These are phyloP conservation scores for Leptodontidium sp. DNA, from an alignment of 2,329 filamentous ascomycete species.

Conservation along the genomic window DNA sequence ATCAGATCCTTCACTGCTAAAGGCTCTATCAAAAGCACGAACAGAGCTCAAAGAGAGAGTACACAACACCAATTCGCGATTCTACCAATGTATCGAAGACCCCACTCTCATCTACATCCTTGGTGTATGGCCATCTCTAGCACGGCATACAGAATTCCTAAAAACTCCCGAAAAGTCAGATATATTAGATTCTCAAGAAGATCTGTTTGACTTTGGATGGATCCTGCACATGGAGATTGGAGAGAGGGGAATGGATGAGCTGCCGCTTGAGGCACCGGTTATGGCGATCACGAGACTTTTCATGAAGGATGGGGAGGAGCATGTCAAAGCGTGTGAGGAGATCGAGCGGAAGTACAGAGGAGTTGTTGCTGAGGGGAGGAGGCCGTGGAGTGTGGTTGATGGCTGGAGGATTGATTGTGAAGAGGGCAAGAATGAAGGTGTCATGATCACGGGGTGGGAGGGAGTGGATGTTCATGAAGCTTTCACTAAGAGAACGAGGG, in stretches of 20 bases:
- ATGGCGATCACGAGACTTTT: constrained; percentile 28
- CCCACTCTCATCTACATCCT: constrained; percentile 33
- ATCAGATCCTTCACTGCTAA: constrained; percentile 27
- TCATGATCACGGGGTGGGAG: constrained; percentile 32
- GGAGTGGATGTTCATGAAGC: constrained; percentile 22
- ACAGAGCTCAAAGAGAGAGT: constrained; percentile 20
- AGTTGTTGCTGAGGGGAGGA: constrained; percentile 11
- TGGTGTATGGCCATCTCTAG: constrained; percentile 31
- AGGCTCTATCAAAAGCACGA: constrained; percentile 26
- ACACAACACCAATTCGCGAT: constrained; percentile 30
- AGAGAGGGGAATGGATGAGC: constrained; percentile 11
- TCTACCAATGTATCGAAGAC: constrained; percentile 35
- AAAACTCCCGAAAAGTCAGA: constrained; percentile 24
- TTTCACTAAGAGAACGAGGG: constrained; percentile 24
- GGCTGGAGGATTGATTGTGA: constrained; percentile 28
- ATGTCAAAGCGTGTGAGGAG: constrained; percentile 14
- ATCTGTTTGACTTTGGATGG: constrained; percentile 33
- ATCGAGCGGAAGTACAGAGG: constrained; percentile 14
- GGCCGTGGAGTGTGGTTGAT: constrained; percentile 20
- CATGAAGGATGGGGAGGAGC: constrained; percentile 21
- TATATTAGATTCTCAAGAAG: constrained; percentile 31
- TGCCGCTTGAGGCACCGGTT: constrained; percentile 30
- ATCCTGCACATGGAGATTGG: constrained; percentile 28
- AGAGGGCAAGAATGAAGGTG: constrained; percentile 27
- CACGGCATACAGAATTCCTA: constrained; percentile 30